Conservation (phyloP, 2,329 filamentous ascomycete genomes). For the Aspergillus melleus region DNA sequence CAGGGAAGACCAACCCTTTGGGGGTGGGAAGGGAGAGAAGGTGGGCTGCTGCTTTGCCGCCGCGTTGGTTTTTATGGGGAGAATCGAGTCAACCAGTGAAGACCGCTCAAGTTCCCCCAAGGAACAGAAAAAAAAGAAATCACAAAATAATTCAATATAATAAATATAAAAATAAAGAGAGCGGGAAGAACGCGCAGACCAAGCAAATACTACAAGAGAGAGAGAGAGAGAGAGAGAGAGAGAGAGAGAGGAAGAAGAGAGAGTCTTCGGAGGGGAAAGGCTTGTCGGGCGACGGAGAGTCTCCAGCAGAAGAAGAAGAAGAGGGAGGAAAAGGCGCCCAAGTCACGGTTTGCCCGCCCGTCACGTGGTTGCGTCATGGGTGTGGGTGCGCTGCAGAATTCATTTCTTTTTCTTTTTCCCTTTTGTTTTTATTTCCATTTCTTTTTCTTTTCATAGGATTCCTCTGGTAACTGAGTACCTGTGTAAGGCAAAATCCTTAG, state of each 20-base stretch:
- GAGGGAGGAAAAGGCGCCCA: conserved; percentile 17
- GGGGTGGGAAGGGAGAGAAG: conserved; percentile 8
- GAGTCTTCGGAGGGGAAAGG: conserved; percentile 18
- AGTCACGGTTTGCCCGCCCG: conserved; percentile 26
- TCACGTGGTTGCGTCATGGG: conserved; percentile 41
- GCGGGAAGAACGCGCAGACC: conserved; percentile 9
- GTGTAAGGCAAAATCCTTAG: too few relatives aligned
- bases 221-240: conserved; percentile 9
- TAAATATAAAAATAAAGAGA: conserved; percentile 2
- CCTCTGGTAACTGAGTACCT: too few relatives aligned
- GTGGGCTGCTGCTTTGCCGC: conserved; percentile 11
- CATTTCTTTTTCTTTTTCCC: background rate
- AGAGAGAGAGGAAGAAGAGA: background rate
- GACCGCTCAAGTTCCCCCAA: conserved; percentile 14
- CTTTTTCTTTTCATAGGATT: too few relatives aligned
- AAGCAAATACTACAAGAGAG: conserved; percentile 7
- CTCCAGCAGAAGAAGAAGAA: background rate
- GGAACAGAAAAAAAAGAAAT: conserved; percentile 8
- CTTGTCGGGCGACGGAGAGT: conserved; percentile 17
- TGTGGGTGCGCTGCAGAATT: conserved; percentile 26
- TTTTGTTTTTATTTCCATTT: background rate
- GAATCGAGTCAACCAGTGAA: conserved; percentile 15
- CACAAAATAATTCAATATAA: conserved; percentile 1
- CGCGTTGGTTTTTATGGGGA: conserved; percentile 3
- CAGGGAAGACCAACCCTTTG: conserved; percentile 19